Evolutionary conservation across 2,329 filamentous ascomycete genomes (phyloP).

Genomic region (Colletotrichum lindemuthianum): DNA sequence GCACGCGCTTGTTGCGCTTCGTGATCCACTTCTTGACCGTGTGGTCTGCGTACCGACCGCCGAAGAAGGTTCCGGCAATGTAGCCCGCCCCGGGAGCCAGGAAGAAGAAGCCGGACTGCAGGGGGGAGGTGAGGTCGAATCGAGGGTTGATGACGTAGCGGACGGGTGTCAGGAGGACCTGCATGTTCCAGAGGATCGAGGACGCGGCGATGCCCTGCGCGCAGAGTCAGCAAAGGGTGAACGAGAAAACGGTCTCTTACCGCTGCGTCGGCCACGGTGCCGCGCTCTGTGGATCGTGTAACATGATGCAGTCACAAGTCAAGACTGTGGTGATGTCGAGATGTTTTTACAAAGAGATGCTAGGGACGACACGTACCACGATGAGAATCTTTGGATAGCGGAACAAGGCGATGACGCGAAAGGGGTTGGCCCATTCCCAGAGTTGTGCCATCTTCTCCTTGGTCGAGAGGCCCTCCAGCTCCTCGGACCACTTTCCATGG

Average conservation of each 20-base stretch:
- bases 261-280: background rate
- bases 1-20: slow-evolving; percentile 66
- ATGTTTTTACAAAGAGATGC: no score
- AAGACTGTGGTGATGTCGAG: background rate
- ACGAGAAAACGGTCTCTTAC: background rate
- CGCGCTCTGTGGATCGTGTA: background rate
- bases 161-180: slow-evolving; percentile 73
- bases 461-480: slow-evolving; percentile 65
- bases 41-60: slow-evolving; percentile 75
- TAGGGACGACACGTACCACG: slow-evolving; percentile 44
- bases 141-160: slow-evolving; percentile 77
- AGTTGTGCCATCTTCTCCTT: slow-evolving; percentile 53
- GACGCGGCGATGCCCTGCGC: slow-evolving; percentile 60
- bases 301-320: background rate
- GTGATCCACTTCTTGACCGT: slow-evolving; percentile 70
- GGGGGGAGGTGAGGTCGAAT: slow-evolving; percentile 70
- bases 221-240: slow-evolving; percentile 10
- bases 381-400: slow-evolving; percentile 72
- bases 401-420: slow-evolving; percentile 71
- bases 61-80: slow-evolving; percentile 71
- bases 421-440: slow-evolving; percentile 69
- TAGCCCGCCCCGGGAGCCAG: slow-evolving; percentile 76
- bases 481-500: slow-evolving; percentile 68
- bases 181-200: slow-evolving; percentile 77
- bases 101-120: slow-evolving; percentile 75